Evolutionary conservation across 2,329 filamentous ascomycete genomes (phyloP).

Genomic region (Penicillium freii): DNA sequence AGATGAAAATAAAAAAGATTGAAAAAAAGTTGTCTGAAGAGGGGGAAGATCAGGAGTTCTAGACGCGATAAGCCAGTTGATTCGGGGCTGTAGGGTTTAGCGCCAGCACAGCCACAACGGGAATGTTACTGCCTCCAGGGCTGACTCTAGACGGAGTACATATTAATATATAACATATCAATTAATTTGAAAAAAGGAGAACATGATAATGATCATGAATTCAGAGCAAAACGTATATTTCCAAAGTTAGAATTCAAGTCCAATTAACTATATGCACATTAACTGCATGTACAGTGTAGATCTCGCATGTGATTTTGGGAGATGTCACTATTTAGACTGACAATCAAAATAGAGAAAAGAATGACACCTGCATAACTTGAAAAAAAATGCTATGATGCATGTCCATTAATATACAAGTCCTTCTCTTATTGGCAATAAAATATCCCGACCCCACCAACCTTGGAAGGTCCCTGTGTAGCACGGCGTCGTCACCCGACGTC

Average conservation of each 20-base stretch:
- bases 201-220: neutral
- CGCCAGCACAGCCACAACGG: constrained; percentile 22
- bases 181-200: neutral
- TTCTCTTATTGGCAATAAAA: neutral
- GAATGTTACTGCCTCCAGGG: constrained; percentile 4
- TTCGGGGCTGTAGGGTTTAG: constrained; percentile 19
- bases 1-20: neutral
- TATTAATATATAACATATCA: neutral
- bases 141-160: neutral
- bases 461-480: neutral
- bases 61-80: constrained; percentile 21
- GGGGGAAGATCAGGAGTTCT: constrained; percentile 10
- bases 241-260: neutral
- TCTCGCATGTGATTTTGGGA: neutral
- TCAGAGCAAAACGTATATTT: neutral
- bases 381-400: neutral
- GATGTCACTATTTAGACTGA: neutral
- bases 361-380: neutral
- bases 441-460: neutral
- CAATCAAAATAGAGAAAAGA: neutral
- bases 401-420: neutral
- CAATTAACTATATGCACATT: neutral
- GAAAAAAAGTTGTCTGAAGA: neutral
- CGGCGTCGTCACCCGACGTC: constrained; percentile 24
- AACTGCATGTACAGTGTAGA: neutral